phyloP scores from a whole-genome alignment of 148 eudicot species.

The Fagopyrum tataricum region DNA sequence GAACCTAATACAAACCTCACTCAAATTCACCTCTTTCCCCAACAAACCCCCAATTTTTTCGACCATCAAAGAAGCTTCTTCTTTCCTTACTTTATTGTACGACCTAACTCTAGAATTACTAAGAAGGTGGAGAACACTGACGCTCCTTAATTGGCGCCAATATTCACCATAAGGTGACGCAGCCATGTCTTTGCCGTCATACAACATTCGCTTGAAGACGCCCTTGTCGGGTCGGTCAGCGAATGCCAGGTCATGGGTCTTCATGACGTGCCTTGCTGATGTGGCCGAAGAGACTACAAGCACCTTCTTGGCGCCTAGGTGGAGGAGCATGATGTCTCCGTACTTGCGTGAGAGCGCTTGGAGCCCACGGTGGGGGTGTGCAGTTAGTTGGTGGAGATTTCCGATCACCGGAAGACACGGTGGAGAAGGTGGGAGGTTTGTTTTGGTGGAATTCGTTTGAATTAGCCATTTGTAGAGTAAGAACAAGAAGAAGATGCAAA shows the following conservation, averaged over 20 bases:
- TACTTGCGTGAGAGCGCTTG: neutral
- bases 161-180: constrained; percentile 25
- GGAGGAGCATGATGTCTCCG: constrained; percentile 20
- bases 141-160: constrained; percentile 18
- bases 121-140: constrained; percentile 17
- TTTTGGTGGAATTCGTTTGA: neutral
- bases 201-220: constrained; percentile 4
- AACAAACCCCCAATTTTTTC: neutral
- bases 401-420: constrained; percentile 19
- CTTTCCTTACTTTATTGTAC: constrained; percentile 13
- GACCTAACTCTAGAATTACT: constrained; percentile 12
- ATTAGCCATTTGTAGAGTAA: neutral
- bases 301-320: constrained; percentile 15
- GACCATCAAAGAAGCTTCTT: constrained; percentile 10
- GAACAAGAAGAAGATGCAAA: neutral
- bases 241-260: constrained; percentile 21
- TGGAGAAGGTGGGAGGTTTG: constrained; percentile 14
- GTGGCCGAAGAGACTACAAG: constrained; percentile 16
- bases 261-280: constrained; percentile 19
- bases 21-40: constrained; percentile 14
- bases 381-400: constrained; percentile 13
- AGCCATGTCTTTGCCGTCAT: constrained; percentile 11
- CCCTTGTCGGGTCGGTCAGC: constrained; percentile 11
- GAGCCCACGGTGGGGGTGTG: neutral
- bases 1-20: constrained; percentile 11